Percentiles rank a stretch among this genome's conserved stretches.
phyloP scores from a whole-genome alignment of 768 basidiomycete genomes.

The Podaxis mareebaensis region DNA sequence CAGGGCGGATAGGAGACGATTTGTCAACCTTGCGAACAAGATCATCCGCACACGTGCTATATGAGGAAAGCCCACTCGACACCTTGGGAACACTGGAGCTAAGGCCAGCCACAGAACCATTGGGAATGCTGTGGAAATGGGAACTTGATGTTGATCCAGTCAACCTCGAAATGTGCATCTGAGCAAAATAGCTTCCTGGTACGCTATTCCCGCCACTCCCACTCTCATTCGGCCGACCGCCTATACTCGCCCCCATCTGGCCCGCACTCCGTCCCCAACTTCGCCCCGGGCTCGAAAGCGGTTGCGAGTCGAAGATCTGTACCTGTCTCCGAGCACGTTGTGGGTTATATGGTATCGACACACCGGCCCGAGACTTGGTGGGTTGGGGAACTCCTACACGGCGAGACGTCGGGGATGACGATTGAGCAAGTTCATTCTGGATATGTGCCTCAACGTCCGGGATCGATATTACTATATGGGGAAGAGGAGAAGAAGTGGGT shows the following conservation, averaged over 20 bases:
- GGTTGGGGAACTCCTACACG: slow-evolving; percentile 79
- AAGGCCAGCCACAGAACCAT: slow-evolving; percentile 33
- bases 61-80: slow-evolving; percentile 38
- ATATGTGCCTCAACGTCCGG: slow-evolving; percentile 81
- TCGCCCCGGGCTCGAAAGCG: slow-evolving; percentile 58
- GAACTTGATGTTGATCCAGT: slow-evolving; percentile 24
- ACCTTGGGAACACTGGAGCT: slow-evolving; percentile 44
- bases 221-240: slow-evolving; percentile 26
- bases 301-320: slow-evolving; percentile 83
- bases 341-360: slow-evolving; percentile 59
- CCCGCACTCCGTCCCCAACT: slow-evolving; percentile 33
- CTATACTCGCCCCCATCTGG: slow-evolving; percentile 19
- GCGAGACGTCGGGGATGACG: slow-evolving; percentile 73
- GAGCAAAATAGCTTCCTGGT: slow-evolving; percentile 42
- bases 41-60: slow-evolving; percentile 15
- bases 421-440: slow-evolving; percentile 61
- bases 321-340: slow-evolving; percentile 60
- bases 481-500: slow-evolving; percentile 26
- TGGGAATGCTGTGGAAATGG: slow-evolving; percentile 23
- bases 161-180: slow-evolving; percentile 39
- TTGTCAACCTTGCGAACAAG: slow-evolving; percentile 8
- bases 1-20: background rate
- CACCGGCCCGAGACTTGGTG: slow-evolving; percentile 60
- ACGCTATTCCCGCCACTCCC: slow-evolving; percentile 40
- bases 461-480: slow-evolving; percentile 72